Base-by-base conservation (phyloP, 768 basidiomycete genomes). In the Russula ochroleuca region DNA sequence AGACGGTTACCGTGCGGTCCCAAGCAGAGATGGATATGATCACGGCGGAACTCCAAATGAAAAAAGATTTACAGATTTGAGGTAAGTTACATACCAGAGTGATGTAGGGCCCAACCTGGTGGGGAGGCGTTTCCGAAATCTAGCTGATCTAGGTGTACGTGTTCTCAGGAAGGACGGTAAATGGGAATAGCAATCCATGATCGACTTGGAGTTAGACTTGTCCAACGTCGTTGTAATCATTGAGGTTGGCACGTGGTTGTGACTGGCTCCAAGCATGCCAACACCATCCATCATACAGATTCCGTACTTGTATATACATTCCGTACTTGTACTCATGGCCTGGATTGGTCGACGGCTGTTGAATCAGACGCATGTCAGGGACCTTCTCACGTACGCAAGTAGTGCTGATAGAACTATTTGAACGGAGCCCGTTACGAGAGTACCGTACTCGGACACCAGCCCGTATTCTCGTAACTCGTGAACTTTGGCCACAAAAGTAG, bases 41-140 rank as follows among this genome's bases (percentile, higher is more conserved):
- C 11, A 57, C 48, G 1, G n/a, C 64, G 19, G 64, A 65, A 37
- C 40, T 56, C 23, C 54, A 65, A 49, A 65, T 65, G 64, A 65
- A 65, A 40, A 61, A 51, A 33, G 64, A 65, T 43, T 61, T 65
- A 19, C 64, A 65, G 23, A 65, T 65, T 25, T 65, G 50, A 65
- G 64, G 63, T 64, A 38, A 55, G 58, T 55, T 47, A 40, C n/a
- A 35, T 19, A 17, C 38, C 28, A 8, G 33, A 28, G 3, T 59
- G 21, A 25, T 17, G 15, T 59, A 3, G 15, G 23, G 33, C 8
- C 2, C n/a, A 8, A n/a, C 14, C 35, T 59, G 15, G 59, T 15
- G 1, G 2, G 48, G 35, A 14, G 14, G 13, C 14, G 35, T 19
- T 49, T 33, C 23, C 23, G 28, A 48, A 21, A 60, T 31, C 21